These are phyloP conservation scores for Hypoxylon sp. DNA, from an alignment of 2,329 filamentous ascomycete species.

Conservation along the genomic window DNA sequence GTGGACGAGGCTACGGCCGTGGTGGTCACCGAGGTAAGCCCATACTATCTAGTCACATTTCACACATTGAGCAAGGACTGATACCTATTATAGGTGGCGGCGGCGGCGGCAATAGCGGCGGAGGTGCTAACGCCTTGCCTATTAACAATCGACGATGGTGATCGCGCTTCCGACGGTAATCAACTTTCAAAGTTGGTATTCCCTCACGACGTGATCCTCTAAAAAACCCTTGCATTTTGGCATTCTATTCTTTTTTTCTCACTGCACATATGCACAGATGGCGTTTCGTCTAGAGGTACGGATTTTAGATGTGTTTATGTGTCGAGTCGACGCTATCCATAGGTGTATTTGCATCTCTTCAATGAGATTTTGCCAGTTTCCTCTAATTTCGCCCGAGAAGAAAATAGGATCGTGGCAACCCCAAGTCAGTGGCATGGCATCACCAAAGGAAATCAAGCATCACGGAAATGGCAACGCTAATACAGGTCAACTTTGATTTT, in stretches of 20 bases:
- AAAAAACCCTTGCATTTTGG: conserved; percentile 28
- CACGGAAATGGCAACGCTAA: conserved; percentile 10
- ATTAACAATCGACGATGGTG: conserved; percentile 49
- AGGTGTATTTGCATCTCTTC: conserved; percentile 38
- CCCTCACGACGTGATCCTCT: conserved; percentile 23
- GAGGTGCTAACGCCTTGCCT: conserved; percentile 53
- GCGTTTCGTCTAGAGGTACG: conserved; percentile 48
- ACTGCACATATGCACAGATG: conserved; percentile 46
- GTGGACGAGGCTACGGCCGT: conserved; percentile 72
- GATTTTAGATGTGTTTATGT: conserved; percentile 47
- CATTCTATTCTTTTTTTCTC: conserved; percentile 29
- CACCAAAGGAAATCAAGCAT: conserved; percentile 9
- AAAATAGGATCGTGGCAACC: conserved; percentile 17
- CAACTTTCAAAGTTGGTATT: background rate
- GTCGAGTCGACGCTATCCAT: conserved; percentile 39
- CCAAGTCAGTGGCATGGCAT: conserved; percentile 22
- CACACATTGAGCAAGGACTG: conserved; percentile 4
- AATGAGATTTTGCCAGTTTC: conserved; percentile 34
- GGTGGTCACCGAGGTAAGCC: conserved; percentile 56
- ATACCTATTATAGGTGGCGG: conserved; percentile 45
- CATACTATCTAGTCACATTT: conserved; percentile 36
- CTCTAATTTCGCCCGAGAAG: conserved; percentile 27
- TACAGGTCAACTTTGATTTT: conserved; percentile 22
- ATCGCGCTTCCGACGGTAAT: conserved; percentile 23
- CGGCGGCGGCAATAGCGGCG: conserved; percentile 52